phyloP scores from a whole-genome alignment of 1,139 yeast genomes.

The Barnettozyma hawaiiensis region DNA sequence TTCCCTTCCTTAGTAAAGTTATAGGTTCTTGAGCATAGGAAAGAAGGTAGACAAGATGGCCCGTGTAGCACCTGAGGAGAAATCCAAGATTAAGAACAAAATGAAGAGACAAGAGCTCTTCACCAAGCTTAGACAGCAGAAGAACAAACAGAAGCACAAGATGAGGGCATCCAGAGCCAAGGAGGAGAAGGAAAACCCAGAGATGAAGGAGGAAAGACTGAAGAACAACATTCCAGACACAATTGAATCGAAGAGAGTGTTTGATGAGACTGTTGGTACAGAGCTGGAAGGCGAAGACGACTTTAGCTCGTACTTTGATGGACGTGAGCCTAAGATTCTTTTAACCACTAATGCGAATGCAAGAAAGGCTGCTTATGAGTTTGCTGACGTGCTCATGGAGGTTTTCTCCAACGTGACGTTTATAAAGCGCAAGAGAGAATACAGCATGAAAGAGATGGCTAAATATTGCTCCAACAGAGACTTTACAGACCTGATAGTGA shows the following conservation, averaged over 20 bases:
- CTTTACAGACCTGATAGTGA: slow-evolving; percentile 79
- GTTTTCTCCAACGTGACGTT: slow-evolving; percentile 81
- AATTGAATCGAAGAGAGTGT: slow-evolving; percentile 81
- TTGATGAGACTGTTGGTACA: slow-evolving; percentile 70
- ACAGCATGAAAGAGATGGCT: slow-evolving; percentile 80
- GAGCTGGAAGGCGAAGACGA: slow-evolving; percentile 81
- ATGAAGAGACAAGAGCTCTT: slow-evolving; percentile 74
- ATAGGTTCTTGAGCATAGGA: no score
- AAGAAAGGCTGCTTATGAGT: slow-evolving; percentile 79
- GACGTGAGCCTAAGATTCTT: slow-evolving; percentile 71
- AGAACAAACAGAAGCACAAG: slow-evolving; percentile 72
- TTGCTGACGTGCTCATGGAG: slow-evolving; percentile 82
- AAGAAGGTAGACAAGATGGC: no score
- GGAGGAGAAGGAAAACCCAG: slow-evolving; percentile 79
- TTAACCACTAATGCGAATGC: slow-evolving; percentile 88
- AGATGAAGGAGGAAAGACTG: slow-evolving; percentile 71
- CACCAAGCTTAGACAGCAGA: slow-evolving; percentile 68
- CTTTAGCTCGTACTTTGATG: slow-evolving; percentile 55
- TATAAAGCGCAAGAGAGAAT: slow-evolving; percentile 81
- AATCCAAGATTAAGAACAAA: slow-evolving; percentile 56
- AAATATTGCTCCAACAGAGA: slow-evolving; percentile 74
- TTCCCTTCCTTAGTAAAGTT: no score
- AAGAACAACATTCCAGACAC: slow-evolving; percentile 81
- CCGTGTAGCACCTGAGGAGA: slow-evolving; percentile 25
- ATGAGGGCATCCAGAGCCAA: slow-evolving; percentile 72